Conservation (phyloP, 2,329 filamentous ascomycete species). For the Monosporascus ibericus region DNA sequence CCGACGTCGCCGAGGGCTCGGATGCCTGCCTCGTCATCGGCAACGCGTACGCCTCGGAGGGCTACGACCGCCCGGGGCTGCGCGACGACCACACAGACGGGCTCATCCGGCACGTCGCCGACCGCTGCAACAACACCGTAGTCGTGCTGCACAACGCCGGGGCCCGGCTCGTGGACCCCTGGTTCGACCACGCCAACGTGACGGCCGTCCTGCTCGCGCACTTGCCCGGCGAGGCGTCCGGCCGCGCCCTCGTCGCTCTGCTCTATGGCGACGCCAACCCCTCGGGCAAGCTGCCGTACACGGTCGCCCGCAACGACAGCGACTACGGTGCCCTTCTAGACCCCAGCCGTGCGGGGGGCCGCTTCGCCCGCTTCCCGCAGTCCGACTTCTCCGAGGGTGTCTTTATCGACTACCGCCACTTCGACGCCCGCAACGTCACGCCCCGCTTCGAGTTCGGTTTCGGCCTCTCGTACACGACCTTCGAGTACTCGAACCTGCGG, state of each 20-base stretch:
- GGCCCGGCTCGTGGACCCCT: conserved; percentile 52
- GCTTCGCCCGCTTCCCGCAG: conserved; percentile 45
- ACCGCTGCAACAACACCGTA: conserved; percentile 54
- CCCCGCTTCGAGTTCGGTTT: conserved; percentile 52
- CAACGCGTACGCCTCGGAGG: conserved; percentile 68
- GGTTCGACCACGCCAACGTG: conserved; percentile 57
- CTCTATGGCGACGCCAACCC: conserved; percentile 52
- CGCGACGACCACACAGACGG: conserved; percentile 60
- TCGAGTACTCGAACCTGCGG: conserved; percentile 37
- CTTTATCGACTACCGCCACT: conserved; percentile 49
- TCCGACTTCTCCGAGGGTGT: conserved; percentile 43
- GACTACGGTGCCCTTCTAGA: conserved; percentile 47
- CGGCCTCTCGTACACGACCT: conserved; percentile 51
- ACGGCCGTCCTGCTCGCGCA: conserved; percentile 60
- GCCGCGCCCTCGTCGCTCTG: conserved; percentile 46
- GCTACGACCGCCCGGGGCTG: conserved; percentile 55
- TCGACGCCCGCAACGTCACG: conserved; percentile 40
- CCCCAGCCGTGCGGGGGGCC: conserved; percentile 38
- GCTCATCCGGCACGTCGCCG: conserved; percentile 51
- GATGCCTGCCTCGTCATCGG: conserved; percentile 65
- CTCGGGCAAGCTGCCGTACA: conserved; percentile 56
- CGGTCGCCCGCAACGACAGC: conserved; percentile 47
- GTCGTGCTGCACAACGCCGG: conserved; percentile 62
- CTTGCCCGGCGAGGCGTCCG: conserved; percentile 58
- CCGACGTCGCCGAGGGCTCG: conserved; percentile 41